Base-by-base conservation (phyloP, 495 filamentous ascomycete species). In the Talaromyces adpressus region DNA sequence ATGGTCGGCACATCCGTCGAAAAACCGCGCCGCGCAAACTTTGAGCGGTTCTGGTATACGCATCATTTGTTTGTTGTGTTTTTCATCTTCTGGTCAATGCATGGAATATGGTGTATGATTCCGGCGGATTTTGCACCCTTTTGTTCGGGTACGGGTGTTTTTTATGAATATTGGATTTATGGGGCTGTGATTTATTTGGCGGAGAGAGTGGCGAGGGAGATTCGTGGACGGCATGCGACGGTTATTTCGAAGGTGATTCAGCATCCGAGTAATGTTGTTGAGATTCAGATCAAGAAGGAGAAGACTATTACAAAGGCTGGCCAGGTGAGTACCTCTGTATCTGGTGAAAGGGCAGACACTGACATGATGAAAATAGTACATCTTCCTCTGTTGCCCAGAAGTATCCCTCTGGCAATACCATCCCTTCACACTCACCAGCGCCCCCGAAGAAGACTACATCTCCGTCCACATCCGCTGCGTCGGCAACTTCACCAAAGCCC, bases 281-380 rank as follows among this genome's bases (percentile, higher is more conserved):
- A 93, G 69, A 90, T 93, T 59, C 90, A 92, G 72, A 90, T 93
- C 73, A 91, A 91, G 81, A 92, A 91, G 69, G 87, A 89, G 68
- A 79, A 87, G 72, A 89, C 87, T 32, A 88, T 85, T 76, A 87
- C 88, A n/a, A 82, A 82, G 62, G 89, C 89, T 58, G 90, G 90
- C 39, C 90, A 92, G 70, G 77, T 79, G 65, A 64, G 70, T 25
- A 4, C 2, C 16, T 22, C 23, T 32, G 11, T 62, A 16, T 29
- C 41, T 6, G 5, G 1, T 1, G 6, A 34, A 56, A 6, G 0
- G 12, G 6, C 27, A 25, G 39, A 20, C 27, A 39, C 57, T 61
- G 11, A 54, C 58, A 16, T 23, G 36, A 27, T 18, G 27, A 27
- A 11, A 14, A 39, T 30, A 80, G 81, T 91, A 91, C 73, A 90